These are phyloP conservation scores for Globisporangium canariense DNA, from an alignment of 352 stramenopile genomes.

Conservation along the genomic window DNA sequence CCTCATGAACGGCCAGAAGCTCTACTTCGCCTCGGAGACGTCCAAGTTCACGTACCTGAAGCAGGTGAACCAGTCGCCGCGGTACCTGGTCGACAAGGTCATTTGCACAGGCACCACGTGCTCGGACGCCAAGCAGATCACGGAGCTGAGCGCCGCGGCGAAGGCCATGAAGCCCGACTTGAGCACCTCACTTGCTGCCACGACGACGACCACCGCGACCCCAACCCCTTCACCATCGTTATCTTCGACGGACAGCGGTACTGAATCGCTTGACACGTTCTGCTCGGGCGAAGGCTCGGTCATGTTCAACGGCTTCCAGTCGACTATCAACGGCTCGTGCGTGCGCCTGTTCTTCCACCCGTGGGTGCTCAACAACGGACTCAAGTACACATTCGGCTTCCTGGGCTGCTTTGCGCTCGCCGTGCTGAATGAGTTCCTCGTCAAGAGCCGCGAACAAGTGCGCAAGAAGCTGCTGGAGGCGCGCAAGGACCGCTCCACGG, in stretches of 20 bases:
- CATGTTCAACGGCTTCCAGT: slow-evolving; percentile 85
- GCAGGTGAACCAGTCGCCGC: slow-evolving; percentile 49
- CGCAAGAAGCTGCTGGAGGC: slow-evolving; percentile 40
- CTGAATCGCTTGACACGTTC: slow-evolving; percentile 28
- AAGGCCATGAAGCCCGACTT: slow-evolving; percentile 29
- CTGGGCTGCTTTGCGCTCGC: slow-evolving; percentile 62
- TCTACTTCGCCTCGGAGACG: slow-evolving; percentile 75
- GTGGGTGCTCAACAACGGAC: slow-evolving; percentile 67
- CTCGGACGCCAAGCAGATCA: slow-evolving; percentile 58
- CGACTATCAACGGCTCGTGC: slow-evolving; percentile 66
- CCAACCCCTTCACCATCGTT: slow-evolving; percentile 20
- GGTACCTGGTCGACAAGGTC: slow-evolving; percentile 47
- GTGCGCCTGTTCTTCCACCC: slow-evolving; percentile 74
- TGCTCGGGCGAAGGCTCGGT: slow-evolving; percentile 66
- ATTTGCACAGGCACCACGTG: slow-evolving; percentile 58
- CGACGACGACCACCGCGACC: slow-evolving; percentile 17
- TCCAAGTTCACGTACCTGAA: slow-evolving; percentile 64
- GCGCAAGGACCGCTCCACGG: slow-evolving; percentile 28
- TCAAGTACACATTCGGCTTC: slow-evolving; percentile 77
- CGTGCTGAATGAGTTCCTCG: slow-evolving; percentile 64
- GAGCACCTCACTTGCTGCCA: slow-evolving; percentile 27
- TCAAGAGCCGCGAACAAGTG: slow-evolving; percentile 48
- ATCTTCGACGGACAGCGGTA: slow-evolving; percentile 16
- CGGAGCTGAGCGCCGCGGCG: slow-evolving; percentile 44
- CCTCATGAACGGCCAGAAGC: slow-evolving; percentile 74